phyloP scores from a whole-genome alignment of 345 rosid species.

The Pistacia vera region DNA sequence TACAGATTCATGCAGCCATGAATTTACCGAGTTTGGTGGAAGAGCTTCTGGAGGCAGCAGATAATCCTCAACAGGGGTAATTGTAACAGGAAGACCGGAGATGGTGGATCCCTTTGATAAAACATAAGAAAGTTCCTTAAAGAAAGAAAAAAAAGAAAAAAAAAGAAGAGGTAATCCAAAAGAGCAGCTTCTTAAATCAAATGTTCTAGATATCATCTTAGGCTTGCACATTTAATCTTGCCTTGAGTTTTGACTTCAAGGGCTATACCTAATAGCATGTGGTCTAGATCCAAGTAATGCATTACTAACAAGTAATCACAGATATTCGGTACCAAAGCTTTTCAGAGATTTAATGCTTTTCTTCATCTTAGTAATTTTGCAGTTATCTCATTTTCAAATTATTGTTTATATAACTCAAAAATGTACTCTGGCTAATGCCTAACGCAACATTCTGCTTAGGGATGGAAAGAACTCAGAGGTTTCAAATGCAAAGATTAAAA shows the following conservation, averaged over 20 bases:
- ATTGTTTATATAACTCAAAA: neutral
- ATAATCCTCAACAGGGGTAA: constrained; percentile 42
- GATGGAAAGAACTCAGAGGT: neutral
- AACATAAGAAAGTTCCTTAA: neutral
- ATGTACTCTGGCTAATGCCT: neutral
- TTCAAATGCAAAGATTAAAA: neutral
- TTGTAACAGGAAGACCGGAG: constrained; percentile 36
- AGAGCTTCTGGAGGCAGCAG: constrained; percentile 43
- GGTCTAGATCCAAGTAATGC: neutral
- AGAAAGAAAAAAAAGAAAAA: neutral
- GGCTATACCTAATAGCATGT: neutral
- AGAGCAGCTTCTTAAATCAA: neutral
- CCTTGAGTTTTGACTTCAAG: neutral
- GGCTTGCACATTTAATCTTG: neutral
- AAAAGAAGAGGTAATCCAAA: neutral
- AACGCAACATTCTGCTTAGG: neutral
- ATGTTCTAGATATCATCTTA: neutral
- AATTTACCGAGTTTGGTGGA: constrained; percentile 25
- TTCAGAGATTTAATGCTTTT: neutral
- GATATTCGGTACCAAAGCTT: neutral
- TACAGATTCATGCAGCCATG: neutral
- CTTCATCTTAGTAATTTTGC: neutral
- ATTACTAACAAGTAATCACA: neutral
- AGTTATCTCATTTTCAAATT: too few relatives aligned
- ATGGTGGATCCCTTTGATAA: constrained; percentile 39